phyloP scores from a whole-genome alignment of 2,329 filamentous ascomycete species.

The Penicillium occitanis region DNA sequence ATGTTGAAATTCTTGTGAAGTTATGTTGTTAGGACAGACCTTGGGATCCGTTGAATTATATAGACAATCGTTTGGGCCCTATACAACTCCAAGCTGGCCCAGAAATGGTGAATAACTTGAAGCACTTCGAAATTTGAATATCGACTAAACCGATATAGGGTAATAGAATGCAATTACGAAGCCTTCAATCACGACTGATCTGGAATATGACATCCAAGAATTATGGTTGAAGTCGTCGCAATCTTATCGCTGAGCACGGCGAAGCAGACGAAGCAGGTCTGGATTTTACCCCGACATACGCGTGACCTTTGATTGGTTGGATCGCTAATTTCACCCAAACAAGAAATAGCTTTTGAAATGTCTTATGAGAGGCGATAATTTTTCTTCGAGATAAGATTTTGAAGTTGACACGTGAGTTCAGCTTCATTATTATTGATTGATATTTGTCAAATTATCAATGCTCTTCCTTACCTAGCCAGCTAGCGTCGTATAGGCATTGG shows the following conservation, averaged over 20 bases:
- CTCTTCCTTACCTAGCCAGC: neutral
- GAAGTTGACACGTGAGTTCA: neutral
- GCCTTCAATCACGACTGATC: neutral
- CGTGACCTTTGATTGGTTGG: neutral
- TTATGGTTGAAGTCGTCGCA: neutral
- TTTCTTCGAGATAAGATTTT: neutral
- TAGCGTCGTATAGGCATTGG: neutral
- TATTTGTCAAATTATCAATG: neutral
- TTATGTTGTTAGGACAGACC: no score
- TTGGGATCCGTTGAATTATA: no score
- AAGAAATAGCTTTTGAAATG: neutral
- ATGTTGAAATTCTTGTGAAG: neutral
- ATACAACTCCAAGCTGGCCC: no score
- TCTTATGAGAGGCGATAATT: neutral
- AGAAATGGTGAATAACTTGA: neutral
- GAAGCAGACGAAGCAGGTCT: neutral
- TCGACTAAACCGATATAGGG: neutral
- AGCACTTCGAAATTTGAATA: neutral
- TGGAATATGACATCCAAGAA: neutral
- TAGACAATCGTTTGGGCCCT: no score
- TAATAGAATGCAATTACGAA: neutral
- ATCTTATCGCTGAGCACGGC: neutral
- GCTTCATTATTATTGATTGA: neutral
- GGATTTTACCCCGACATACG: neutral
- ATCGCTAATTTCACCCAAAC: conserved; percentile 13